A percentile compares a stretch with the other conserved stretches of the same genome.
Conservation (phyloP, 2,329 filamentous ascomycete genomes). For the Chaetomium strumarium region DNA sequence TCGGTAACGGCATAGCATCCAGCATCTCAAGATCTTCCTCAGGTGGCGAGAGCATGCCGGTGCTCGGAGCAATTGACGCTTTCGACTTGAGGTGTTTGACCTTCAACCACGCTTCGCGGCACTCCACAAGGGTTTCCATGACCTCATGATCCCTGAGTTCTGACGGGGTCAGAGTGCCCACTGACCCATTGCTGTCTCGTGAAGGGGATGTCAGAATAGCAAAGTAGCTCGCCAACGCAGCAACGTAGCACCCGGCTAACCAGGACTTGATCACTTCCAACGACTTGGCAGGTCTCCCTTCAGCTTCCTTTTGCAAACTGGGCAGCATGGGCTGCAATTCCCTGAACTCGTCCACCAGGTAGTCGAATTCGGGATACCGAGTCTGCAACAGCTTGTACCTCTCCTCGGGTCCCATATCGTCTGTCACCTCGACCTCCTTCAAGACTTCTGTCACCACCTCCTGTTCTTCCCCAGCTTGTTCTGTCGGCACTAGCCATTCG, state of each 20-base stretch:
- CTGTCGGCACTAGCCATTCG: constrained; percentile 66
- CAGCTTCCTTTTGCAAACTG: constrained; percentile 52
- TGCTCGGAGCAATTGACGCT: constrained; percentile 28
- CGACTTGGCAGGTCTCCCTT: constrained; percentile 45
- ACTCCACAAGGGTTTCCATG: constrained; percentile 78
- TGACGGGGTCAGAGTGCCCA: constrained; percentile 62
- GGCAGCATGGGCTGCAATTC: constrained; percentile 62
- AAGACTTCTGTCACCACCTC: constrained; percentile 80
- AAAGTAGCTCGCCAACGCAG: constrained; percentile 87
- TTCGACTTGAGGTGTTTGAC: constrained; percentile 59
- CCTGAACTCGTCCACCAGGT: constrained; percentile 72
- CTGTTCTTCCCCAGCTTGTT: constrained; percentile 44
- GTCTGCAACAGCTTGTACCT: constrained; percentile 67
- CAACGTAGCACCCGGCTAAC: constrained; percentile 79
- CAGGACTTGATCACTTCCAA: constrained; percentile 68
- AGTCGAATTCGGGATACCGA: constrained; percentile 89
- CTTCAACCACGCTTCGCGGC: constrained; percentile 72
- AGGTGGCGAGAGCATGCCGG: constrained; percentile 31
- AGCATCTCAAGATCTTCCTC: constrained; percentile 27
- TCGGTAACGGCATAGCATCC: constrained; percentile 11
- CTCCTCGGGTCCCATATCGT: constrained; percentile 71
- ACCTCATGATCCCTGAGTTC: constrained; percentile 84
- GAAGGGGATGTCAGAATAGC: constrained; percentile 80
- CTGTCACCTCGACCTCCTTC: constrained; percentile 73
- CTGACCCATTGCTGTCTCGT: constrained; percentile 47